Conservation (phyloP, 768 basidiomycete species). For the Dioszegia aurantiaca region DNA sequence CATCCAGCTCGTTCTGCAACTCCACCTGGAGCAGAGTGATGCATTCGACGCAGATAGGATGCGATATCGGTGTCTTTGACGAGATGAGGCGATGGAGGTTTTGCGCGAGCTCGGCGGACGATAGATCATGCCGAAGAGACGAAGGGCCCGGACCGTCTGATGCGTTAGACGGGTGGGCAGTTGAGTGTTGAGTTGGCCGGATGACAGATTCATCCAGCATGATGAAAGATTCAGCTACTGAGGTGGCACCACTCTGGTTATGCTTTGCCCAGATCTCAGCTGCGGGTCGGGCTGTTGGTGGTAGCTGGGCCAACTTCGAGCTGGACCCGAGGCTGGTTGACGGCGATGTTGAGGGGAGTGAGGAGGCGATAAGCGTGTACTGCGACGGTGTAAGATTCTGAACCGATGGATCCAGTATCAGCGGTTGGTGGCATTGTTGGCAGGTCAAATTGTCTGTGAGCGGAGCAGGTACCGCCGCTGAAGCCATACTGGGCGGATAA, state of each 20-base stretch:
- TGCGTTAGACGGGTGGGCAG: conserved; percentile 51
- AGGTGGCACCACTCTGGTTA: neutral
- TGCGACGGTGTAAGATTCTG: conserved; percentile 79
- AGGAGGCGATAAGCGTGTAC: conserved; percentile 79
- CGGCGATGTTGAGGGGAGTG: conserved; percentile 56
- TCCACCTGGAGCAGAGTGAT: conserved; percentile 73
- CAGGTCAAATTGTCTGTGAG: conserved; percentile 5
- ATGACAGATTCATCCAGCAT: conserved; percentile 55
- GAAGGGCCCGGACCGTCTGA: conserved; percentile 56
- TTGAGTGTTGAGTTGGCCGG: conserved; percentile 55
- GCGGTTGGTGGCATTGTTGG: conserved; percentile 56
- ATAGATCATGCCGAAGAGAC: conserved; percentile 4
- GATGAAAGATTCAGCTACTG: conserved; percentile 36
- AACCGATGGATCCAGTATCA: conserved; percentile 91
- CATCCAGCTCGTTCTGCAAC: conserved; percentile 77
- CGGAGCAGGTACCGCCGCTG: neutral
- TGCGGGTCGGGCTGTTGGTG: conserved; percentile 52
- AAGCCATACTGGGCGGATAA: neutral
- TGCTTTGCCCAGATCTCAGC: conserved; percentile 34
- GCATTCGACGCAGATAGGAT: conserved; percentile 93
- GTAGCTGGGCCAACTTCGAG: conserved; percentile 50
- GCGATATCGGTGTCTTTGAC: conserved; percentile 62
- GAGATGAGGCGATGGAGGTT: conserved; percentile 48
- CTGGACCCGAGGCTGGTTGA: conserved; percentile 51
- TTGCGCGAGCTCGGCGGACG: conserved; percentile 27